Base-by-base conservation (phyloP, 2,329 filamentous ascomycete genomes). In the Dothistroma pini region DNA sequence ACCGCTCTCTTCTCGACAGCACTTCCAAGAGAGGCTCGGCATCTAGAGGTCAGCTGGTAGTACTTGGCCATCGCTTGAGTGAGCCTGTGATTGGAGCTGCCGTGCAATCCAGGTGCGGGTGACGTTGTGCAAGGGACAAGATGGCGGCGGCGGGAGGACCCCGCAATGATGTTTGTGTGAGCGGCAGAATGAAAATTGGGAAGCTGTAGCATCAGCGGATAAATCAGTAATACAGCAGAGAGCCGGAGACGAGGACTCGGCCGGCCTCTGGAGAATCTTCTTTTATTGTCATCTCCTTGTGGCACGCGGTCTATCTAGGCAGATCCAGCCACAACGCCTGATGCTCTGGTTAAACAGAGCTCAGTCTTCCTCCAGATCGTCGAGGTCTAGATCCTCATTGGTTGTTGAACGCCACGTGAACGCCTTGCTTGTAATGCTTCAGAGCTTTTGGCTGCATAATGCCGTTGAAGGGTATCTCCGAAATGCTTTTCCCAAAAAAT, bases 341-440 rank as follows among this genome's bases (percentile, higher is more conserved):
- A 35, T 21, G 31, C 51, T 53, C 51, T 53, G 51, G 51, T 53
- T 53, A 53, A 53, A 53, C 51, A 53, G 51, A 53, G 51, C 51
- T 53, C 29, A 53, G 31, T 16, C 11, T 35, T 19, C 25, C 51
- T 21, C 31, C 51, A 6, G 2, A 12, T 31, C 25, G 51, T 32
- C 51, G 51, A 53, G 51, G 51, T 54, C 55, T 50, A 48, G 31
- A 53, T 57, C 57, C 60, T 62, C 51, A 44, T 53, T 53, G 21
- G 29, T 63, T 66, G 65, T 67, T 67, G 65, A 67, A 67, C 65
- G 65, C 66, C 65, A 54, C 66, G 64, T 44, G 41, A 44, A 44
- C 66, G 66, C 66, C 66, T 59, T 58, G 64, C 66, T 65, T 65
- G 41, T 44, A 44, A 44, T 66, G 64, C 64, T 59, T 66, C 21